Conservation (phyloP, 2,329 filamentous ascomycete genomes). For the Colletotrichum camelliae region DNA sequence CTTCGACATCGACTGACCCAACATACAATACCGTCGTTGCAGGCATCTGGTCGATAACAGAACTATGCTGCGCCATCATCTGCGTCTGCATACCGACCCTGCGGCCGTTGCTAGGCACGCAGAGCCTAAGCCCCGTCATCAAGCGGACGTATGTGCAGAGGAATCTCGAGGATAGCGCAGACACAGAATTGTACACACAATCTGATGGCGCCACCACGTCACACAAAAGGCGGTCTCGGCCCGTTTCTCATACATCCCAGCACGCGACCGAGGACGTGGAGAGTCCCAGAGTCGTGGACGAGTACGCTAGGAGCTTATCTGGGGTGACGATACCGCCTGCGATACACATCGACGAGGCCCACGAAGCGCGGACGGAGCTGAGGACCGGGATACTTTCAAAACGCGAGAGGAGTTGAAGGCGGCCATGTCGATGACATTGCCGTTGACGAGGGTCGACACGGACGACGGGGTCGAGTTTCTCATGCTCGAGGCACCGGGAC, state of each 20-base stretch:
- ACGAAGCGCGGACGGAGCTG: neutral
- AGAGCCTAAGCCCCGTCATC: neutral
- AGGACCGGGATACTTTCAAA: neutral
- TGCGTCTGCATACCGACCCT: conserved; percentile 44
- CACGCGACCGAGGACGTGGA: neutral
- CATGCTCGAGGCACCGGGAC: neutral
- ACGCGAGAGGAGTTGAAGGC: neutral
- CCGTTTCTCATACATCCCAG: neutral
- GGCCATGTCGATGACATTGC: neutral
- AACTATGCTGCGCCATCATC: conserved; percentile 42
- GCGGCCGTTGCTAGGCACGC: conserved; percentile 29
- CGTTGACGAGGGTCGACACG: neutral
- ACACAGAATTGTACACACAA: neutral
- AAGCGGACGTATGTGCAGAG: neutral
- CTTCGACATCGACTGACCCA: conserved; percentile 31
- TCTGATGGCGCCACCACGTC: neutral
- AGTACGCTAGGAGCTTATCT: neutral
- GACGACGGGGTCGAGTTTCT: conserved; percentile 13
- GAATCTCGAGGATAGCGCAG: neutral
- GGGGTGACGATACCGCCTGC: neutral
- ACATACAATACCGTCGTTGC: conserved; percentile 36
- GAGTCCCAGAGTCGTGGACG: neutral
- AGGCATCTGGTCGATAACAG: conserved; percentile 42
- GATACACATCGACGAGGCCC: neutral
- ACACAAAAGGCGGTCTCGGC: neutral